Evolutionary conservation across 495 filamentous ascomycete genomes (phyloP), one percentile per base, ranked within the genome.

Genomic region (Xeromyces bisporus): DNA sequence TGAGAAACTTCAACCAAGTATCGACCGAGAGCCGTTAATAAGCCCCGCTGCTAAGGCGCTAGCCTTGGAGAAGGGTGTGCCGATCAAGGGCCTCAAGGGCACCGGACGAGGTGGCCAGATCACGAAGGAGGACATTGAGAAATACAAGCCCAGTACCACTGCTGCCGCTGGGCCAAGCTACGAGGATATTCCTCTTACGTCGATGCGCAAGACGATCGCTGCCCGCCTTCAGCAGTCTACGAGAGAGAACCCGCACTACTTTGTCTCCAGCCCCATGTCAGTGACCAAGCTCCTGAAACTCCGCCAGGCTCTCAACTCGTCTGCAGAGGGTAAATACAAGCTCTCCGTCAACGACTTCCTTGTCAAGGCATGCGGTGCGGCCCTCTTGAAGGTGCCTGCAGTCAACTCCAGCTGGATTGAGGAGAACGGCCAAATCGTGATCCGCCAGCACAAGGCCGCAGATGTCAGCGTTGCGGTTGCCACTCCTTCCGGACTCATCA

Each of bases 321-420:
- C 77, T 14, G 58, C 81, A 6, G 79, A 91, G 29, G 89, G 89
- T 57, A 75, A 82, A 51, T 96, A 92, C 73, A 96, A 93, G 71
- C 82, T 99, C 20, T 93, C 84, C 10, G 80, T 99, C 58, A 99
- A 99, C 55, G 89, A 99, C 61, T 99, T 99, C 71, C 66, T 99
- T 23, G 79, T 99, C 68, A 99, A 99, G 70, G 89, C 91, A 28
- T 77, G 84, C 28, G 83, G 72, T 32, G 65, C 78, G 36, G 91
- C 89, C 32, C 80, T 75, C 48, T 75, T 77, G 60, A 94, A 91
- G 68, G 84, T 94, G 16, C 89, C 89, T 7, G 71, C 78, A 35
- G 91, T 91, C 55, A 97, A 97, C 69, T 87, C 83, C 33, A 81
- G 79, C 48, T 97, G 91, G 86, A 75, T 69, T 32, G 77, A 79